These are phyloP conservation scores for Fusarium fujikuroi DNA, from an alignment of 2,329 filamentous ascomycete species.

Conservation along the genomic window DNA sequence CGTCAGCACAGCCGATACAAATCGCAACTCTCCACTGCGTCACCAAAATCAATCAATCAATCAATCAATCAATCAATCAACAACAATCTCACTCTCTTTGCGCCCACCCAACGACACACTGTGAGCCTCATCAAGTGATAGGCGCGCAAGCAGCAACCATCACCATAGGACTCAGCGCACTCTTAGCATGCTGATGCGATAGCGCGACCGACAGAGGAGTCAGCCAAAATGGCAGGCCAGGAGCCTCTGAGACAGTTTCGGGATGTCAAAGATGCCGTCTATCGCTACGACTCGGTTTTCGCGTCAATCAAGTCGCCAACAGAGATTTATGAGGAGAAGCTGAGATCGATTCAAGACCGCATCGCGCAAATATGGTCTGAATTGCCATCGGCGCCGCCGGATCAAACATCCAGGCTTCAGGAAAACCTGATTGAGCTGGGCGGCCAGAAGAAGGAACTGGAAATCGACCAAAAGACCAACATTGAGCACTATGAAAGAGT, in stretches of 20 bases:
- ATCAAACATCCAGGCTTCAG: neutral
- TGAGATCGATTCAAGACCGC: neutral
- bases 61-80: neutral
- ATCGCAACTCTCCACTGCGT: neutral
- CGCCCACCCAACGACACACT: neutral
- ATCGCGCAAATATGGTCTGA: neutral
- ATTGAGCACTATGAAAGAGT: neutral
- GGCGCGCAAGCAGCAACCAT: neutral
- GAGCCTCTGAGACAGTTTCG: slow-evolving; percentile 1
- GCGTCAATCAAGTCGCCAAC: neutral
- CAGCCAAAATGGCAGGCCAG: slow-evolving; percentile 8
- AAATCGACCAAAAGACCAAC: neutral
- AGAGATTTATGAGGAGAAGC: neutral
- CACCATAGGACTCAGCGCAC: neutral
- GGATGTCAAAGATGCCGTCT: slow-evolving; percentile 10
- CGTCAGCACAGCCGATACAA: neutral
- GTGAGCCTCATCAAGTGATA: neutral
- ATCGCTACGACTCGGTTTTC: neutral
- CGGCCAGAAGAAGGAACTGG: slow-evolving; percentile 15
- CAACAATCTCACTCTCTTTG: neutral
- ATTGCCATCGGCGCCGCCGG: neutral
- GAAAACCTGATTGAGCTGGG: neutral
- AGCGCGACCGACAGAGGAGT: neutral
- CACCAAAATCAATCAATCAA: neutral
- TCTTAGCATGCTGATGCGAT: neutral